A percentile compares a stretch with the other conserved stretches of the same genome.
Evolutionary conservation across 768 basidiomycete species (phyloP).

Genomic region (Mycena olivaceomarginata): DNA sequence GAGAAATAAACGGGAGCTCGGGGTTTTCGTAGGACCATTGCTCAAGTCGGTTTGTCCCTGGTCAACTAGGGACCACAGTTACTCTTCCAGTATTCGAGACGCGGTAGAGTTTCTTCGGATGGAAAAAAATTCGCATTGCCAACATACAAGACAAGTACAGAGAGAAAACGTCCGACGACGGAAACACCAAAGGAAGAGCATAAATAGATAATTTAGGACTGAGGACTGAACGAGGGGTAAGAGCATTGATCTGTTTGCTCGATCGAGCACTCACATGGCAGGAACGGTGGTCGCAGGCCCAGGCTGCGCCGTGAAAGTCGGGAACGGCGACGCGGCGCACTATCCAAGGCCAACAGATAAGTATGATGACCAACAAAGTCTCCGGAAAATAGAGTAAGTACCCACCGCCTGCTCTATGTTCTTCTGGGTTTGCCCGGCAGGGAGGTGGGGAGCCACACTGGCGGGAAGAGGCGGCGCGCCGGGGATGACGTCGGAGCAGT

Average conservation of each 20-base stretch:
- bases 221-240: background rate
- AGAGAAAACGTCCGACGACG: too few relatives aligned
- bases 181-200: background rate
- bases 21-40: too few relatives aligned
- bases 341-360: background rate
- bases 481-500: constrained; percentile 18
- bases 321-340: constrained; percentile 42
- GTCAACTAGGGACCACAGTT: too few relatives aligned
- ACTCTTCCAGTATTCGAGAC: too few relatives aligned
- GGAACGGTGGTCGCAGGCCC: constrained; percentile 35
- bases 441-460: background rate
- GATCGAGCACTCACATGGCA: constrained; percentile 23
- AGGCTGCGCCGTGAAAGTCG: constrained; percentile 40
- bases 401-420: background rate
- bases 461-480: background rate
- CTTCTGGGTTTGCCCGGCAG: background rate
- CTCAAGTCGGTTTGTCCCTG: too few relatives aligned
- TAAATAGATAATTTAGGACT: background rate
- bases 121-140: too few relatives aligned
- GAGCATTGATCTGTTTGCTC: background rate
- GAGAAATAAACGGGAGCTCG: too few relatives aligned
- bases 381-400: background rate
- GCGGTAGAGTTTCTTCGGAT: too few relatives aligned
- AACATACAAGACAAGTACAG: too few relatives aligned
- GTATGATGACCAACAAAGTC: too few relatives aligned